Evolutionary conservation across 2,329 filamentous ascomycete species (phyloP), one percentile per base, ranked within the genome.

Genomic region (Aureobasidium sp.): DNA sequence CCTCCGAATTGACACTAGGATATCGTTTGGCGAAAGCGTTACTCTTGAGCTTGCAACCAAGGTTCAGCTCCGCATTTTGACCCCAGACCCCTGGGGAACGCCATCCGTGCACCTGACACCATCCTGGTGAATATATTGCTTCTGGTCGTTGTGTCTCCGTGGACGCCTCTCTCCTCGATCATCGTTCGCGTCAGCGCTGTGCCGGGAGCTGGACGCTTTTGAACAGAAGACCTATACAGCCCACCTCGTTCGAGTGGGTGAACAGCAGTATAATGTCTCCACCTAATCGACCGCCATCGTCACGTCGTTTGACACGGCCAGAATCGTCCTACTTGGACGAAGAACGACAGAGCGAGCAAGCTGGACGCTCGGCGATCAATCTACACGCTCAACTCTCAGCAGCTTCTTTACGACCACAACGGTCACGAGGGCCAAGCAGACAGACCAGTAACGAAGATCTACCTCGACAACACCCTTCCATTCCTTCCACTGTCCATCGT

Each of bases 351-450:
- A 42, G 56, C 34, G 68, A 71, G 48, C 72, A 74, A 64, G 70
- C 71, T n/a, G 72, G 72, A 11, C 70, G 72, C 6, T 70, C 70
- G 17, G 56, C 70, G 11, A 66, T 66, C 49, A 70, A 68, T 53
- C 65, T 73, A 45, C 68, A 70, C 58, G 72, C 72, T 14, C 69
- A 72, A 20, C 68, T 68, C 15, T 73, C 71, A 27, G 71, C 71
- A 52, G 70, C 72, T 57, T 69, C 70, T n/a, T 55, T 74, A n/a
- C 68, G 70, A 47, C 66, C 67, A 34, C 64, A 67, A 20, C 67
- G 57, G 37, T 64, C 67, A 47, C 66, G 67, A 27, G 36, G 67
- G 5, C 37, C 64, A 42, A 63, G 64, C 31, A 68, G 67, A 62
- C 66, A 51, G 1, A 44, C 47, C 20, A 53, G 55, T 14, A 52